Conservation (phyloP, 2,329 filamentous ascomycete species). For the Blastomyces parvus region DNA sequence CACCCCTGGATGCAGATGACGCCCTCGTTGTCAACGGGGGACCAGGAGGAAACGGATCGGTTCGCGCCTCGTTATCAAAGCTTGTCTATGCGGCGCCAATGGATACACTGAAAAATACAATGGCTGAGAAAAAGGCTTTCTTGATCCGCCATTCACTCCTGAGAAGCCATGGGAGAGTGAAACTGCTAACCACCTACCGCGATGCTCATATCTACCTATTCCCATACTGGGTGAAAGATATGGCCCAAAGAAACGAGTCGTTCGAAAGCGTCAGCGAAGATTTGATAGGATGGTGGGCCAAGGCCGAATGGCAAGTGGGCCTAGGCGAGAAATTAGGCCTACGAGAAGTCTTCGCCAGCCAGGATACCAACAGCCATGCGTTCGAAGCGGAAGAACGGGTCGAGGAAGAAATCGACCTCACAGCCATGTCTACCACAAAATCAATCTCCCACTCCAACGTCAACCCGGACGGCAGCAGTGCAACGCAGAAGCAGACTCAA, state of each 20-base stretch:
- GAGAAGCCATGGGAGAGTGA: constrained; percentile 62
- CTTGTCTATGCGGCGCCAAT: constrained; percentile 81
- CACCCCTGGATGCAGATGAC: constrained; percentile 50
- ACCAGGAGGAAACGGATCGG: constrained; percentile 49
- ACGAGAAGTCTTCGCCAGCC: constrained; percentile 51
- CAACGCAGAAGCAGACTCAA: constrained; percentile 15
- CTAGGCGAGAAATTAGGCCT: constrained; percentile 69
- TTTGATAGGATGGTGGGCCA: constrained; percentile 90
- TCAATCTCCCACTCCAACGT: constrained; percentile 18
- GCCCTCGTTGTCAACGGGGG: constrained; percentile 38
- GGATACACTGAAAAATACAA: constrained; percentile 75
- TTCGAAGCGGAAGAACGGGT: constrained; percentile 33
- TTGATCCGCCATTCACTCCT: constrained; percentile 69
- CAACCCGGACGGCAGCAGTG: constrained; percentile 9
- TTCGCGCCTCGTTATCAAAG: constrained; percentile 61
- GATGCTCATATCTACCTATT: constrained; percentile 95
- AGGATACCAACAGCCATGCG: constrained; percentile 28
- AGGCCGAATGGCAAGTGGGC: constrained; percentile 80
- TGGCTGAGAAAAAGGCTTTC: constrained; percentile 57
- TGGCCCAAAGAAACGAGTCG: constrained; percentile 66
- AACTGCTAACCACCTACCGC: constrained; percentile 72
- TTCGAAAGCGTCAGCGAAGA: constrained; percentile 88
- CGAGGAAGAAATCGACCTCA: constrained; percentile 48
- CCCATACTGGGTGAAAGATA: constrained; percentile 80
- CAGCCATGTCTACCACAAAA: constrained; percentile 46